Percentiles rank a stretch among this genome's conserved stretches.
Conservation (phyloP, 1,284 basidiomycete species). For the Ceratobasidium sp. region DNA sequence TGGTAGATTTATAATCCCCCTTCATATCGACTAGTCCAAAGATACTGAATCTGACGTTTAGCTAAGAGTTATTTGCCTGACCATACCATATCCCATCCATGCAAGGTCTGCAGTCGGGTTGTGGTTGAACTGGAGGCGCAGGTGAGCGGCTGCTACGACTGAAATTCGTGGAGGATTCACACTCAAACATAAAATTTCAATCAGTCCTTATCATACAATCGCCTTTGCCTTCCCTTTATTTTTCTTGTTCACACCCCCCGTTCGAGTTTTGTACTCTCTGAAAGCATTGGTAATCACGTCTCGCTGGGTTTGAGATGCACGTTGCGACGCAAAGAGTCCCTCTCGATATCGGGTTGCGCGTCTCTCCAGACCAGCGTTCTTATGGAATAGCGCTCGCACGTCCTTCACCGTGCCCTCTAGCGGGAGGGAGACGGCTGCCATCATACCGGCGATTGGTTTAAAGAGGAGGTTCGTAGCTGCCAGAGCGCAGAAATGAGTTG, state of each 20-base stretch:
- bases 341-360: slow-evolving; percentile 57
- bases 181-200: too few species aligned
- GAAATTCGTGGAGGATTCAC: too few species aligned
- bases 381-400: slow-evolving; percentile 53
- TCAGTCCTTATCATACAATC: too few species aligned
- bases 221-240: too few species aligned
- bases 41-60: too few species aligned
- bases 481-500: background rate
- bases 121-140: too few species aligned
- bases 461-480: background rate
- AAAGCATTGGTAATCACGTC: slow-evolving; percentile 57
- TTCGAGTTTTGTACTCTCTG: slow-evolving; percentile 48
- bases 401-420: slow-evolving; percentile 59
- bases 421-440: slow-evolving; percentile 60
- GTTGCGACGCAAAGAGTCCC: slow-evolving; percentile 56
- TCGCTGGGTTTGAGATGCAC: slow-evolving; percentile 55
- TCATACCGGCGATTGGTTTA: slow-evolving; percentile 53
- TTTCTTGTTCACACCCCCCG: background rate
- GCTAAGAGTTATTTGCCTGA: too few species aligned
- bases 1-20: too few species aligned
- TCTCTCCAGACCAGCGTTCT: slow-evolving; percentile 54
- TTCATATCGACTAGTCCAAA: too few species aligned
- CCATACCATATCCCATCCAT: too few species aligned
- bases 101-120: too few species aligned
- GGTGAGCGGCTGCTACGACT: too few species aligned